Base-by-base conservation (phyloP, 768 basidiomycete genomes). In the Sarcodon sp. region DNA sequence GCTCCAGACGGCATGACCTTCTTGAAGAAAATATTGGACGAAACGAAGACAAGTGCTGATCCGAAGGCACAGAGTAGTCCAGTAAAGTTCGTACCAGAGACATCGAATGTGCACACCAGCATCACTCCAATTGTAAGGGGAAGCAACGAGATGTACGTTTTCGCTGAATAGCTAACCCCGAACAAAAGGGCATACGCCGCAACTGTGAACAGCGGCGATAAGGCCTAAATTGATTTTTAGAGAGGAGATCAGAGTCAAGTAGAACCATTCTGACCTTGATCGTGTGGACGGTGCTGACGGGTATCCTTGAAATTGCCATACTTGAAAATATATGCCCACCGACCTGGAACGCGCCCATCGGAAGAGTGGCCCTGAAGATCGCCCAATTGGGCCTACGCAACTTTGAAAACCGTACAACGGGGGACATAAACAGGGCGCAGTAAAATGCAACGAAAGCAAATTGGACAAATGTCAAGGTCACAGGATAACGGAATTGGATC, bases 11-110 rank as follows among this genome's bases (percentile, higher is more conserved):
- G 96, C 76, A 99, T 84, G 53, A 98, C 82, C 70, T 94, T 98
- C 68, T 99, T 99, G 76, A 94, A 97, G 64, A 93, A 96, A 57
- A 99, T 98, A 66, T 99, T 99, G 53, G 91, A 93, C 55, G 85
- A 86, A 53, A 99, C 96, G 62, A 99, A 98, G 54, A 99, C 82
- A 50, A 99, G 67, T 32, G 96, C 96, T 9, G 92, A 96, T 12
- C 94, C 94, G 59, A 99, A 92, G 3, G 96, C 94, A 63, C 88
- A 96, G 27, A 96, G 68, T n/a, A 99, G 66, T 10, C 96, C 96
- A 27, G 84, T 66, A 15, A 76, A 64, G 60, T 91, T 93, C 44
- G 91, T 93, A 3, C 81, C 80, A 0, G 89, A 87, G 50, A 94
- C 67, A 64, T 96, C 93, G 60, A 88, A 93, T 8, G 91, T 90